Conservation (phyloP, 257 asterid genomes). For the Salvia miltiorrhiza region DNA sequence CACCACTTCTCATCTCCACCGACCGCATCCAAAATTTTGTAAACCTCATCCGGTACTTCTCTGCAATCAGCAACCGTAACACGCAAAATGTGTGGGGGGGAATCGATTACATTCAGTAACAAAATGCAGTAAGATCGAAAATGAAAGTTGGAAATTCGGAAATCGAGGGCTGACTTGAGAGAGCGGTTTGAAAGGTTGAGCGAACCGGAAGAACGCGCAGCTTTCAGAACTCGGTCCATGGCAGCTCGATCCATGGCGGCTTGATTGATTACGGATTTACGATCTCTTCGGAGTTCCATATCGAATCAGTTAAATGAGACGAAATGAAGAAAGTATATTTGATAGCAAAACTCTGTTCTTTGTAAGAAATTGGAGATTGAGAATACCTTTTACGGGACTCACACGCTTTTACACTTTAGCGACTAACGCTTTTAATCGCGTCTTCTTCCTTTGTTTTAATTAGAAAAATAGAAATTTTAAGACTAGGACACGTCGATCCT, state of each 20-base stretch:
- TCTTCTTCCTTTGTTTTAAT: too few species aligned
- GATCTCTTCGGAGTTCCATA: slow-evolving; percentile 9
- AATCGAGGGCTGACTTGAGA: slow-evolving; percentile 52
- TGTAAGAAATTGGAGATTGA: slow-evolving; percentile 1
- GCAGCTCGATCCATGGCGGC: slow-evolving; percentile 67
- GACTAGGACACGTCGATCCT: too few species aligned
- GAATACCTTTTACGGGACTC: slow-evolving; percentile 13
- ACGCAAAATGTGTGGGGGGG: neutral
- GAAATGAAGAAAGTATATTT: slow-evolving; percentile 5
- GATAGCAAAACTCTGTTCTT: slow-evolving; percentile 2
- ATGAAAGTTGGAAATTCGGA: neutral
- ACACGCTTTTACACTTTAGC: too few species aligned
- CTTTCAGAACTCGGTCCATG: slow-evolving; percentile 57
- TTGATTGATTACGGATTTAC: too few species aligned
- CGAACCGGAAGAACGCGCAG: slow-evolving; percentile 93
- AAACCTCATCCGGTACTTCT: slow-evolving; percentile 82
- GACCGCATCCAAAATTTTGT: slow-evolving; percentile 75
- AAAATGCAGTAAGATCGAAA: slow-evolving; percentile 11
- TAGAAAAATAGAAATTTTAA: too few species aligned
- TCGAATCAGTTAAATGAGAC: neutral
- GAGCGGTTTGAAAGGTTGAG: slow-evolving; percentile 92
- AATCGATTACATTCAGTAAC: neutral
- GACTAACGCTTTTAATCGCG: neutral
- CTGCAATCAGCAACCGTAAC: slow-evolving; percentile 33
- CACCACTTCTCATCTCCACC: slow-evolving; percentile 95